Conservation (phyloP, 306 rosid species). For the apple (Malus domestica) region ASM211411v1 NC_041796.1:10595001-10595500, state of each 20-base stretch:
- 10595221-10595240: slow-evolving; percentile 29
- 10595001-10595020: slow-evolving; percentile 19
- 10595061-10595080: too few relatives aligned
- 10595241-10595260: slow-evolving; percentile 35
- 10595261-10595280: slow-evolving; percentile 26
- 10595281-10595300: slow-evolving; percentile 33
- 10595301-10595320: slow-evolving; percentile 5
- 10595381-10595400: slow-evolving; percentile 18
- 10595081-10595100: too few relatives aligned
- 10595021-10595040: too few relatives aligned
- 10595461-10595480: slow-evolving; percentile 29
- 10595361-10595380: slow-evolving; percentile 36
- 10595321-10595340: slow-evolving; percentile 19
- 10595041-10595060: too few relatives aligned
- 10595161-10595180: neutral
- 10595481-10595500: slow-evolving; percentile 30
- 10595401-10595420: neutral
- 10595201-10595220: slow-evolving; percentile 27
- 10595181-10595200: slow-evolving; percentile 31
- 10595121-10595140: too few relatives aligned
- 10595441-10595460: neutral
- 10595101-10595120: too few relatives aligned
- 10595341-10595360: slow-evolving; percentile 37
- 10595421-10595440: neutral
- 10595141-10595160: too few relatives aligned